Percentiles rank a stretch among this genome's conserved stretches.
phyloP scores from a whole-genome alignment of 352 stramenopile genomes.

The Phytophthora multivora region DNA sequence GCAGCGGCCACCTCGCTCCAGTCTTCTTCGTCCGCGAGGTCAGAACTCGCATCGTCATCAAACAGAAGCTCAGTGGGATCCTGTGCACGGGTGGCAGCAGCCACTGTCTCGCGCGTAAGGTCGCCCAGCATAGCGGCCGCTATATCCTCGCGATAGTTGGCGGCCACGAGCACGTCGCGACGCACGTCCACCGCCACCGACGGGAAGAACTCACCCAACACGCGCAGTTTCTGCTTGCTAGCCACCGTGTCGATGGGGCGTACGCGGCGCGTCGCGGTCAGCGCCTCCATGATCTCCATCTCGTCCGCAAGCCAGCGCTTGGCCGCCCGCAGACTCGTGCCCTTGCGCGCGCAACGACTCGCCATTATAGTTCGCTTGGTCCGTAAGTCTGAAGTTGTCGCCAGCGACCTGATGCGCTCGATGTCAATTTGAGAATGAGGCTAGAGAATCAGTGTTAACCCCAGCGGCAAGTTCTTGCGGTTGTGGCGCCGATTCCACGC shows the following conservation, averaged over 20 bases:
- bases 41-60: conserved; percentile 31
- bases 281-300: conserved; percentile 31
- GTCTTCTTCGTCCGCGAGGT: conserved; percentile 49
- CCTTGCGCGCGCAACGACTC: conserved; percentile 39
- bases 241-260: conserved; percentile 39
- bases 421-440: conserved; percentile 28
- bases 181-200: conserved; percentile 48
- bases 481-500: conserved; percentile 21
- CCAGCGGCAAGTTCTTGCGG: conserved; percentile 22
- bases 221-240: conserved; percentile 49
- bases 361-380: conserved; percentile 18
- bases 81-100: neutral
- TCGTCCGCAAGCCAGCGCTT: conserved; percentile 42
- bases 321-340: conserved; percentile 28
- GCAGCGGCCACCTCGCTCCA: conserved; percentile 56
- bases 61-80: conserved; percentile 36
- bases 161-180: conserved; percentile 63
- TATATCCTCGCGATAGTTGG: conserved; percentile 70
- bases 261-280: conserved; percentile 28
- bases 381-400: neutral
- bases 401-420: neutral
- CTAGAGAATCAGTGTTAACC: conserved; percentile 2
- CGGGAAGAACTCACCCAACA: conserved; percentile 68
- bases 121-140: conserved; percentile 68
- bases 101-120: conserved; percentile 35